These are phyloP conservation scores for Ceratobasidium sp. DNA, from an alignment of 1,284 basidiomycete genomes.

Conservation along the genomic window DNA sequence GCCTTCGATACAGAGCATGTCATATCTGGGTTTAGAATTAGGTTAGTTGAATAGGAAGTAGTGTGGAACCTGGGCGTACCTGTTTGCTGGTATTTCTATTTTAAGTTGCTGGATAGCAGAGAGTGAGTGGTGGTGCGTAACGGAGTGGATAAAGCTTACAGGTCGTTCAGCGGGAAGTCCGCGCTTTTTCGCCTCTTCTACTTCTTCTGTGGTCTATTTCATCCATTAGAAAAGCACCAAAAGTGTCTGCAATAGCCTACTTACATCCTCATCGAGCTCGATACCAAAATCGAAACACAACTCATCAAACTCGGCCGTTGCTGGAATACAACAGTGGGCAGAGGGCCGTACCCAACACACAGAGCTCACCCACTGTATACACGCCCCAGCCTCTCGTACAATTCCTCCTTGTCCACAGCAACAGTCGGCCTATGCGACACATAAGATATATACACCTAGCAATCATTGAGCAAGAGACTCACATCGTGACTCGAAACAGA, in stretches of 20 bases:
- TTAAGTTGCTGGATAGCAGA: slow-evolving; percentile 82
- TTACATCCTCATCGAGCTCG: slow-evolving; percentile 96
- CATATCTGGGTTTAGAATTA: slow-evolving; percentile 79
- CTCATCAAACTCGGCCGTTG: slow-evolving; percentile 93
- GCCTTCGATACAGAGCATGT: slow-evolving; percentile 97
- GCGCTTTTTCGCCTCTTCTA: slow-evolving; percentile 83
- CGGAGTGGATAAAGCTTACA: slow-evolving; percentile 61
- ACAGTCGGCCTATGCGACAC: slow-evolving; percentile 78
- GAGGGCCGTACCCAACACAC: slow-evolving; percentile 34
- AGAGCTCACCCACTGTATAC: slow-evolving; percentile 78
- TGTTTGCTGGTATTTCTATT: slow-evolving; percentile 98
- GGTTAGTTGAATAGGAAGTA: background rate
- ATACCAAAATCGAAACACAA: slow-evolving; percentile 98
- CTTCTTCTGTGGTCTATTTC: slow-evolving; percentile 86
- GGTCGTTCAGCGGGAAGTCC: slow-evolving; percentile 86
- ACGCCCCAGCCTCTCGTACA: slow-evolving; percentile 88
- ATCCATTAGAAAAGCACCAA: slow-evolving; percentile 13
- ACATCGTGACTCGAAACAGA: slow-evolving; percentile 19
- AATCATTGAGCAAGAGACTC: slow-evolving; percentile 44
- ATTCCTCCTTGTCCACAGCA: slow-evolving; percentile 93
- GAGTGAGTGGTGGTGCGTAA: slow-evolving; percentile 7
- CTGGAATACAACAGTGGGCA: slow-evolving; percentile 61
- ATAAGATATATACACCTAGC: slow-evolving; percentile 41
- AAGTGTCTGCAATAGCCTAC: slow-evolving; percentile 52
- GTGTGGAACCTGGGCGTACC: slow-evolving; percentile 61